Evolutionary conservation across 2,329 filamentous ascomycete genomes (phyloP), one percentile per base, ranked within the genome.

Genomic region (Aspergillus quadrilineatus): DNA sequence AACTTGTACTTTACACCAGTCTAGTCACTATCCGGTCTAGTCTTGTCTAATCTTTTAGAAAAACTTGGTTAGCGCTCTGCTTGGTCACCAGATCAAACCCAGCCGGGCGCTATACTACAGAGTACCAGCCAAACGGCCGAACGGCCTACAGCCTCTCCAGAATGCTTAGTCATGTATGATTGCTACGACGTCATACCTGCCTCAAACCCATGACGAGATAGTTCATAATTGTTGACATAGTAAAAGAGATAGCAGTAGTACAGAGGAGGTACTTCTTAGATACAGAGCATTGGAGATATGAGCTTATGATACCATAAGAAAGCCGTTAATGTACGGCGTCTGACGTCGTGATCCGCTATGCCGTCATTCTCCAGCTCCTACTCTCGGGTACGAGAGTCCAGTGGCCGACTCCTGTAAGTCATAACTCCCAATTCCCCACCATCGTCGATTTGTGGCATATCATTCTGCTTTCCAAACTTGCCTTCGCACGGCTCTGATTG

Each of bases 151-250:
- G 26, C 26, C 26, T 28, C 26, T 28, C n/a, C 42, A 9, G n/a
- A 12, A 3, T 39, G 57, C 53, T 59, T 50, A 56, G 57, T 59
- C 50, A 59, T 44, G 14, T 50, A 59, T 56, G 53, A 56, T 59
- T 47, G 54, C 32, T 8, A 10, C 53, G 53, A 59, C 57, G 57
- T 59, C 57, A 59, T 59, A 32, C 10, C n/a, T 22, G 26, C 26
- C 26, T 29, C 15, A n/a, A 14, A 12, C 43, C 43, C 41, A 56
- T 52, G 54, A 56, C 54, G 49, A 48, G 43, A 26, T 44, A 9
- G 34, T 47, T 41, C 32, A 50, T 51, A 46, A 36, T 53, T 37
- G 37, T 37, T 46, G 14, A 37, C 37, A 28, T 17, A 15, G 10
- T 10, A 9, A n/a, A 2, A 42, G 48, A 36, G 37, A 53, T 26